Evolutionary conservation across 371 early-diverging fungal species (phyloP).

Genomic region (Coelomomyces lativittatus): DNA sequence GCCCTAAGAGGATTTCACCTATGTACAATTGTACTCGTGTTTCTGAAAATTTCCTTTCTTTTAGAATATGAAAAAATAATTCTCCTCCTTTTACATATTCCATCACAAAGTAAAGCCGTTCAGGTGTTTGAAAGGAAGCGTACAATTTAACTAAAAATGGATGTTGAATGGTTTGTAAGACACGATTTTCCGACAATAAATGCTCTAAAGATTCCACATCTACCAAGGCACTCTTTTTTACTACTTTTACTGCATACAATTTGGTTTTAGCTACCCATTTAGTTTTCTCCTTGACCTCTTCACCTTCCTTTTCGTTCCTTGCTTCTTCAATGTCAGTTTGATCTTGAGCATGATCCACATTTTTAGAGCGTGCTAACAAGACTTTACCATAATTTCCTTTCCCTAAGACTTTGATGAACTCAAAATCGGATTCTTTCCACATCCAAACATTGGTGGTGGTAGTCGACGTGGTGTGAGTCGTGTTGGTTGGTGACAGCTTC

Average conservation of each 20-base stretch:
- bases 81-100: slow-evolving; percentile 57
- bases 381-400: slow-evolving; percentile 43
- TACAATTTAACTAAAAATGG: slow-evolving; percentile 49
- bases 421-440: slow-evolving; percentile 13
- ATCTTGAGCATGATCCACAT: slow-evolving; percentile 4
- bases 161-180: slow-evolving; percentile 9
- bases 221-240: slow-evolving; percentile 18
- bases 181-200: slow-evolving; percentile 3
- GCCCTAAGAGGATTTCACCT: slow-evolving; percentile 43
- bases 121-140: slow-evolving; percentile 36
- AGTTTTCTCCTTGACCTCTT: slow-evolving; percentile 10
- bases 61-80: slow-evolving; percentile 41
- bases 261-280: slow-evolving; percentile 12
- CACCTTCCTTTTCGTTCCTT: slow-evolving; percentile 15
- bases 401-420: slow-evolving; percentile 39
- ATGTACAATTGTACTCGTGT: slow-evolving; percentile 38
- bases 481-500: not conserved
- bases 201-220: slow-evolving; percentile 14
- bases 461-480: not conserved
- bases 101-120: slow-evolving; percentile 47
- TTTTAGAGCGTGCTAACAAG: not conserved
- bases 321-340: slow-evolving; percentile 21
- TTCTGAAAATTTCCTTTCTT: slow-evolving; percentile 18
- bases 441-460: not conserved
- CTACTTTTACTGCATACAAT: slow-evolving; percentile 19